phyloP scores from a whole-genome alignment of 2,329 filamentous ascomycete species.

The Colletotrichum tropicale region DNA sequence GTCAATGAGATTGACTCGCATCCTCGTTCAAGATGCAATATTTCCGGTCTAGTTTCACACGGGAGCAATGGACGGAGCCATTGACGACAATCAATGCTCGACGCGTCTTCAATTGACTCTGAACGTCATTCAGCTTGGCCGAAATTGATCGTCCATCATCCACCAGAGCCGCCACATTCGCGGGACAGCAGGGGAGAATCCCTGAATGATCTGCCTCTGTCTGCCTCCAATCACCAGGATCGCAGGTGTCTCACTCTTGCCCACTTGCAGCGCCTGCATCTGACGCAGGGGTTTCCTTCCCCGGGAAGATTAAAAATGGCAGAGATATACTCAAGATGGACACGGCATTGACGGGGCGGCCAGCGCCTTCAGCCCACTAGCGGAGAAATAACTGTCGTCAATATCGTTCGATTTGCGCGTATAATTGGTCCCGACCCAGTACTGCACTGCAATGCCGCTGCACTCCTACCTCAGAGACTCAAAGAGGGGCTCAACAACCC shows the following conservation, averaged over 20 bases:
- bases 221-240: conserved; percentile 9
- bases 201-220: conserved; percentile 14
- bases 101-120: background rate
- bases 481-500: background rate
- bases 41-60: background rate
- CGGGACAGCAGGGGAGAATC: background rate
- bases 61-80: background rate
- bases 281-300: background rate
- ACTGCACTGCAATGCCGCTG: background rate
- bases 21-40: background rate
- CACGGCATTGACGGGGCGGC: background rate
- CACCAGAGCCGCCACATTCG: background rate
- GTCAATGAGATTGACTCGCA: background rate
- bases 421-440: background rate
- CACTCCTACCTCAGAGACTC: background rate
- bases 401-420: background rate
- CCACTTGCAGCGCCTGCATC: background rate
- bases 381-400: background rate
- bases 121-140: background rate
- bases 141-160: background rate
- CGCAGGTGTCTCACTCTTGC: background rate
- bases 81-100: background rate
- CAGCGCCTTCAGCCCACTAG: background rate
- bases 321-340: background rate
- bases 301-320: background rate